Evolutionary conservation across 495 filamentous ascomycete species (phyloP).

Genomic region (Lasiosphaeriaceae sp.): DNA sequence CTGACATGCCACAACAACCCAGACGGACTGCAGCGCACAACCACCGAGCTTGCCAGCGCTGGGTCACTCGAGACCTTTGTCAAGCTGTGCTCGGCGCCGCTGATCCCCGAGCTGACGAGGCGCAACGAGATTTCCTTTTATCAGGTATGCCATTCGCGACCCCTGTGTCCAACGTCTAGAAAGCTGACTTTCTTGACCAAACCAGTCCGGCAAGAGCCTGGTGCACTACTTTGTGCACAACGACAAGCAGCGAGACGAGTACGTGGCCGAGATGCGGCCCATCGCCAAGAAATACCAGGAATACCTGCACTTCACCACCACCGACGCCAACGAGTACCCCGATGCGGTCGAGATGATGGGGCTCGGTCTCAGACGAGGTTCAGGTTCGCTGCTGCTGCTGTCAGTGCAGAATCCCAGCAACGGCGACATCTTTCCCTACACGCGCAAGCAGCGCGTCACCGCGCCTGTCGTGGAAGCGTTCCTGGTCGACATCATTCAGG

Average conservation of each 20-base stretch:
- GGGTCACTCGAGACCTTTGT: constrained; percentile 35
- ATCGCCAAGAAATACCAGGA: constrained; percentile 47
- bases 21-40: constrained; percentile 31
- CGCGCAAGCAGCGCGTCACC: constrained; percentile 23
- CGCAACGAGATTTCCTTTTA: constrained; percentile 41
- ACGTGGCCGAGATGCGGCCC: constrained; percentile 31
- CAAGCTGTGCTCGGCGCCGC: constrained; percentile 26
- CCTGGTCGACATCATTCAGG: constrained; percentile 41
- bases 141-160: constrained; percentile 30
- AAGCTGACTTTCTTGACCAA: neutral
- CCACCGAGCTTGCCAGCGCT: constrained; percentile 28
- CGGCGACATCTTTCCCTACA: constrained; percentile 41
- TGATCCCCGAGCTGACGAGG: constrained; percentile 44
- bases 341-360: constrained; percentile 41
- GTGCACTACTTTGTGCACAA: constrained; percentile 41
- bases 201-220: constrained; percentile 41
- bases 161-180: no score
- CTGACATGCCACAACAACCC: constrained; percentile 40
- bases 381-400: constrained; percentile 22
- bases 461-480: constrained; percentile 36
- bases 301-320: constrained; percentile 44
- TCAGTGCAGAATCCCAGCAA: constrained; percentile 42
- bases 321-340: constrained; percentile 43
- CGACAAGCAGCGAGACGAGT: constrained; percentile 22
- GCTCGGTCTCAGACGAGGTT: constrained; percentile 20